phyloP scores from a whole-genome alignment of 768 basidiomycete genomes.

The Leucocoprinus birnbaumii region DNA sequence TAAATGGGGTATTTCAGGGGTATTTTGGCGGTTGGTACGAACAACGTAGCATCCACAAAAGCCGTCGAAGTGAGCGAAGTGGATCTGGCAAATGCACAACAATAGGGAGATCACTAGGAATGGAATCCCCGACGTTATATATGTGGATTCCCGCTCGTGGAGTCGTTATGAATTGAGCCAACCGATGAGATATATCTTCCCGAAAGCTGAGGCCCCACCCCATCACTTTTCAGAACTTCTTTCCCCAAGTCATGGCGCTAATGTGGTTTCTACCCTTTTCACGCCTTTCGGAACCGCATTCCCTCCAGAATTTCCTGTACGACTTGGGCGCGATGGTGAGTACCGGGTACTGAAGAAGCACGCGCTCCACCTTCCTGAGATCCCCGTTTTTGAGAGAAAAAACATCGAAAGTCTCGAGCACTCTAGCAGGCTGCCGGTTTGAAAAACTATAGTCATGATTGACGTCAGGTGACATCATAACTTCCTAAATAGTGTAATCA shows the following conservation, averaged over 20 bases:
- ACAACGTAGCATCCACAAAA: not conserved
- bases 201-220: not conserved
- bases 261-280: not conserved
- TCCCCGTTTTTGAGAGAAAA: no score
- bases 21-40: no score
- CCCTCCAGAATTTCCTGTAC: not conserved
- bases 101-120: not conserved
- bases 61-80: not conserved
- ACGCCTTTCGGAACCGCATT: not conserved
- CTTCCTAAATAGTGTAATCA: not conserved
- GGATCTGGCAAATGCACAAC: not conserved
- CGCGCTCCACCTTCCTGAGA: no score
- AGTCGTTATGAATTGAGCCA: not conserved
- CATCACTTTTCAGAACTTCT: not conserved
- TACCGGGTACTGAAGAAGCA: no score
- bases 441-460: not conserved
- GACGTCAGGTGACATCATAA: slow-evolving; percentile 3
- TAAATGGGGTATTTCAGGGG: no score
- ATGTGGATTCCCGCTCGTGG: not conserved
- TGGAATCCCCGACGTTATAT: not conserved
- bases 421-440: not conserved
- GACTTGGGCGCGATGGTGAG: no score
- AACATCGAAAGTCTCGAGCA: no score
- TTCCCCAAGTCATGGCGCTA: no score
- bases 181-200: not conserved